phyloP scores from a whole-genome alignment of 2,329 filamentous ascomycete species.

The Aspergillus brasiliensis region DNA sequence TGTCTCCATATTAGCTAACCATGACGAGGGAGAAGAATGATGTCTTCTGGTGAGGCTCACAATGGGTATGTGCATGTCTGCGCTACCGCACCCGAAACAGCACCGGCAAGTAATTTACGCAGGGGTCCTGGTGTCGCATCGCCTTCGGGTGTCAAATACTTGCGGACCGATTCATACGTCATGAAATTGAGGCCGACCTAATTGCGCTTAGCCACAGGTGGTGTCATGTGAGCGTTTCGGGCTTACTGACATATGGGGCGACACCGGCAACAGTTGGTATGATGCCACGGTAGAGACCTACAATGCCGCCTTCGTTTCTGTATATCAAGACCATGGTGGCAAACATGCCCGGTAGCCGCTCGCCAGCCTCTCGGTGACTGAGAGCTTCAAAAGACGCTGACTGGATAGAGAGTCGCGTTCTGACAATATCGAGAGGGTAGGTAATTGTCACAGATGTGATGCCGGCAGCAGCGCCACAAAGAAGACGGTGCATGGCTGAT shows the following conservation, averaged over 20 bases:
- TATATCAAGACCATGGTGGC: constrained; percentile 81
- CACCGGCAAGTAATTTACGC: constrained; percentile 85
- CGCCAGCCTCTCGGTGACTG: constrained; percentile 57
- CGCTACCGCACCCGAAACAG: constrained; percentile 91
- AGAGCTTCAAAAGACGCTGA: constrained; percentile 90
- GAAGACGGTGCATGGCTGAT: constrained; percentile 70
- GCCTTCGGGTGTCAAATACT: constrained; percentile 82
- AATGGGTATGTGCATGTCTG: constrained; percentile 99
- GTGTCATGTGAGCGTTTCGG: background rate
- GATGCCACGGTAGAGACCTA: constrained; percentile 90
- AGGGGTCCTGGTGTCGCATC: constrained; percentile 76
- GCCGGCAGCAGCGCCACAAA: constrained; percentile 90
- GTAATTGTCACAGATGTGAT: constrained; percentile 95
- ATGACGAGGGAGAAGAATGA: background rate
- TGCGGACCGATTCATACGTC: constrained; percentile 89
- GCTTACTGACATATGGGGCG: constrained; percentile 75
- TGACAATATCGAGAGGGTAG: constrained; percentile 96
- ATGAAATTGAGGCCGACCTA: constrained; percentile 97
- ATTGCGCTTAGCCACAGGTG: constrained; percentile 21
- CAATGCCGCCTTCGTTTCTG: constrained; percentile 80
- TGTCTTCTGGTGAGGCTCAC: constrained; percentile 56
- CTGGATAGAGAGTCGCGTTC: constrained; percentile 92
- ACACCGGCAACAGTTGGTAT: constrained; percentile 92
- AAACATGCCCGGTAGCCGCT: constrained; percentile 89
- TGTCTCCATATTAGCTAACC: background rate